Evolutionary conservation across 768 basidiomycete species (phyloP).

Genomic region (Macrolepiota fuliginosa): DNA sequence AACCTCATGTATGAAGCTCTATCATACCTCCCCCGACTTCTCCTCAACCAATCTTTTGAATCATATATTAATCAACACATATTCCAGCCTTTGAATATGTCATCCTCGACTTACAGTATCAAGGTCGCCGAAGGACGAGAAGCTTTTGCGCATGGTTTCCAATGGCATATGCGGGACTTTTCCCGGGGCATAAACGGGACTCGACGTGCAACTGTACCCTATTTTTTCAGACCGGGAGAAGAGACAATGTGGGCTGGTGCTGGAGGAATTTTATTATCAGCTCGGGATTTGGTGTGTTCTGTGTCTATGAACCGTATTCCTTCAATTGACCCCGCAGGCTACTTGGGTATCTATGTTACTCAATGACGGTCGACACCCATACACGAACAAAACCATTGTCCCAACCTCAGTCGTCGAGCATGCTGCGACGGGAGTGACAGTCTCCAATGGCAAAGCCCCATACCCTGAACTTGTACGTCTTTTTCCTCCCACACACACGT

Average conservation of each 20-base stretch:
- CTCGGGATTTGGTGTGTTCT: conserved; percentile 36
- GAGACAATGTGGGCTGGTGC: conserved; percentile 40
- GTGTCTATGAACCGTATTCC: neutral
- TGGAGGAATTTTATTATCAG: conserved; percentile 37
- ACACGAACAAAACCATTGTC: conserved; percentile 33
- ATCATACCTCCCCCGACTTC: conserved; percentile 34
- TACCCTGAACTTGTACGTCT: conserved; percentile 34
- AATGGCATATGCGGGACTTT: conserved; percentile 31
- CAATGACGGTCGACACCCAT: conserved; percentile 36
- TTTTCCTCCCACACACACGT: neutral
- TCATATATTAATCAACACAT: conserved; percentile 37
- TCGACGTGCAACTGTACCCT: conserved; percentile 32
- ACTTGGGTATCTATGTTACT: conserved; percentile 40
- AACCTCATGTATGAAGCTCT: conserved; percentile 44
- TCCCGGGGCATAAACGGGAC: conserved; percentile 29
- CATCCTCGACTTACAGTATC: conserved; percentile 36
- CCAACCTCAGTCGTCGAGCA: conserved; percentile 34
- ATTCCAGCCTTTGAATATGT: conserved; percentile 37
- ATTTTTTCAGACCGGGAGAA: conserved; percentile 37
- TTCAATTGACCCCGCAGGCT: conserved; percentile 13
- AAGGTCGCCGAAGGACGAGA: conserved; percentile 31
- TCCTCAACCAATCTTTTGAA: conserved; percentile 39
- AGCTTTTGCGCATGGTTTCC: conserved; percentile 35
- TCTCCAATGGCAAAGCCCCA: conserved; percentile 29
- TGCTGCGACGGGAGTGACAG: conserved; percentile 32